phyloP scores from a whole-genome alignment of 148 eudicot species.

The Rhododendron kiyosumense region DNA sequence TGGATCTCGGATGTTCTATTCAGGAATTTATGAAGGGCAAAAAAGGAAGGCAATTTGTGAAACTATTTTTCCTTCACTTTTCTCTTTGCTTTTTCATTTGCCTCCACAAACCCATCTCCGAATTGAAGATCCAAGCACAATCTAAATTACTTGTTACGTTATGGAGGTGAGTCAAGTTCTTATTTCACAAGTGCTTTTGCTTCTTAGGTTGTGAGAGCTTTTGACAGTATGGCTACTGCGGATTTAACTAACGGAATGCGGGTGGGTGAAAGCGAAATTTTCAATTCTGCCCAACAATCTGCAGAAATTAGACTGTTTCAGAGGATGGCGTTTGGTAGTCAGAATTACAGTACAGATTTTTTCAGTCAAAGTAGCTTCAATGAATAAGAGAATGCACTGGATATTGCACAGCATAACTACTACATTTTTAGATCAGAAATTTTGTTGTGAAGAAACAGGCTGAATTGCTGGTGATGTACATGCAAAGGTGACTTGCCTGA shows the following conservation, averaged over 20 bases:
- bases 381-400: conserved; percentile 3
- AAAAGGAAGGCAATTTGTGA: background rate
- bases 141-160: background rate
- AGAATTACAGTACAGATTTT: conserved; percentile 52
- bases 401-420: background rate
- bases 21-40: background rate
- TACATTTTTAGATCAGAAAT: background rate
- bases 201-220: conserved; percentile 49
- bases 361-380: conserved; percentile 29
- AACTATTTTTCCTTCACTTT: background rate
- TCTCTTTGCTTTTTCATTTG: background rate
- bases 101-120: background rate
- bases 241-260: conserved; percentile 82
- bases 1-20: background rate
- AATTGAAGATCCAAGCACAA: background rate
- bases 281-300: conserved; percentile 57
- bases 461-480: conserved; percentile 5
- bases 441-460: background rate
- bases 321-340: conserved; percentile 74
- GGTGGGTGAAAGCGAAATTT: conserved; percentile 73
- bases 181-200: background rate
- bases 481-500: background rate
- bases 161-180: background rate
- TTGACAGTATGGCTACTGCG: conserved; percentile 42
- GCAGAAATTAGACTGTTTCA: conserved; percentile 64